Base-by-base conservation (phyloP, 2,329 filamentous ascomycete species). In the Fusarium sp. region DNA sequence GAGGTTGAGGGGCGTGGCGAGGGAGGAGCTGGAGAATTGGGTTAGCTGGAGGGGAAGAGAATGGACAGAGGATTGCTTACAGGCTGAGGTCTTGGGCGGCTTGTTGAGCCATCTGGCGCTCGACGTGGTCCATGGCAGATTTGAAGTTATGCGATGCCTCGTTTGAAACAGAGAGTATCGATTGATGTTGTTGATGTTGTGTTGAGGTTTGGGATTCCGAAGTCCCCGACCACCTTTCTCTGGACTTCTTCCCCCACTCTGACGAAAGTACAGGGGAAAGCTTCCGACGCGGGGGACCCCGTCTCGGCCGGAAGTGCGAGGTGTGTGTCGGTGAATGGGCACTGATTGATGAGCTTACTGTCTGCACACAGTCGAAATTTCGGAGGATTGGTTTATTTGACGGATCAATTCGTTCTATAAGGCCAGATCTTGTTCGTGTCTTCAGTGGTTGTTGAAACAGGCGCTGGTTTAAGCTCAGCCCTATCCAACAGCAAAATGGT, bases 1-100 rank as follows among this genome's bases (percentile, higher is more conserved):
- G 70, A 89, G 71, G 85, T 93, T 93, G 79, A 93, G 86, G 6
- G 91, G 91, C 0, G 91, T 92, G 73, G 88, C 74, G 80, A 92
- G 74, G 67, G 83, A 81, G 77, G 84, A 80, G 71, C 83, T 87
- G 75, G 31, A 54, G 42, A 47, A 47, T 47, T 27, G 20, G 38
- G 29, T 52, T 33, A 63, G 69, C 64, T 25, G 59, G 58, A 25
- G 50, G 22, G 22, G 13, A 47, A 6, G 42, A 22, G 16, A 16
- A 29, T 27, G 47, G 42, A 54, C 16, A 36, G 61, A 29, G 36
- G 47, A 60, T 65, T 57, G 68, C 81, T 36, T 80, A 85, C 85
- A 79, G 74, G 22, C 79, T 77, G n/a, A 82, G 78, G 73, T 83
- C 85, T 76, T 86, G 84, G 63, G 81, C 84, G 71, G 87, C 88